These are phyloP conservation scores for Lichtheimia corymbifera DNA, from an alignment of 371 early-diverging fungal genomes.

Conservation along the genomic window DNA sequence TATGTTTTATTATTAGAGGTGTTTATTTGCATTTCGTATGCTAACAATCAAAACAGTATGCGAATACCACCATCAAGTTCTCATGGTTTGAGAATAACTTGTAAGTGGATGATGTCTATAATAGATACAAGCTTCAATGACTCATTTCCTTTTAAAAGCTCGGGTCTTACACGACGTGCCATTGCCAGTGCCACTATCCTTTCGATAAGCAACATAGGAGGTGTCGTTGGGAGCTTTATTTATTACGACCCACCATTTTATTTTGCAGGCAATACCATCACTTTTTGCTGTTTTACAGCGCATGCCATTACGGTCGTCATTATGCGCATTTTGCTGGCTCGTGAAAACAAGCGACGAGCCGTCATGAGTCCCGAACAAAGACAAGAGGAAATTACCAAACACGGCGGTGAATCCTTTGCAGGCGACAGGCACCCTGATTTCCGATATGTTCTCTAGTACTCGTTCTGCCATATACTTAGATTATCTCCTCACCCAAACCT, in stretches of 20 bases:
- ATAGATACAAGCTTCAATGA: too few relatives aligned
- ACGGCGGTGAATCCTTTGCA: constrained; percentile 32
- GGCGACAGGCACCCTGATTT: constrained; percentile 47
- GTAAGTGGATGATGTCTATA: neutral
- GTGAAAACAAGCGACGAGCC: constrained; percentile 24
- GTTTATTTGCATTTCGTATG: too few relatives aligned
- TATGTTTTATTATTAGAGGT: neutral
- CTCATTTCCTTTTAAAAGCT: neutral
- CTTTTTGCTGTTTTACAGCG: constrained; percentile 12
- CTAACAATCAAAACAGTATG: constrained; percentile 12
- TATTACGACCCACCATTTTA: constrained; percentile 19
- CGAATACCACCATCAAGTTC: constrained; percentile 26
- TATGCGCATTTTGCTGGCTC: constrained; percentile 17
- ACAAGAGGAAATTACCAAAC: constrained; percentile 23
- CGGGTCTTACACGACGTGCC: constrained; percentile 37
- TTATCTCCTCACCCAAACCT: too few relatives aligned
- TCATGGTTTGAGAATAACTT: constrained; percentile 45
- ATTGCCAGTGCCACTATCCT: constrained; percentile 33
- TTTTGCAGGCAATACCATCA: constrained; percentile 8
- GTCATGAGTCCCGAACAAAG: constrained; percentile 19
- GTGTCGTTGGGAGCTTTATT: constrained; percentile 30
- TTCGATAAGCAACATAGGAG: constrained; percentile 34
- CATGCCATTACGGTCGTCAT: constrained; percentile 23
- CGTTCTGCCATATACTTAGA: neutral
- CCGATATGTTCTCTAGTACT: constrained; percentile 16